These are phyloP conservation scores for Tulasnella sp. DNA, from an alignment of 768 basidiomycete genomes.

Conservation along the genomic window DNA sequence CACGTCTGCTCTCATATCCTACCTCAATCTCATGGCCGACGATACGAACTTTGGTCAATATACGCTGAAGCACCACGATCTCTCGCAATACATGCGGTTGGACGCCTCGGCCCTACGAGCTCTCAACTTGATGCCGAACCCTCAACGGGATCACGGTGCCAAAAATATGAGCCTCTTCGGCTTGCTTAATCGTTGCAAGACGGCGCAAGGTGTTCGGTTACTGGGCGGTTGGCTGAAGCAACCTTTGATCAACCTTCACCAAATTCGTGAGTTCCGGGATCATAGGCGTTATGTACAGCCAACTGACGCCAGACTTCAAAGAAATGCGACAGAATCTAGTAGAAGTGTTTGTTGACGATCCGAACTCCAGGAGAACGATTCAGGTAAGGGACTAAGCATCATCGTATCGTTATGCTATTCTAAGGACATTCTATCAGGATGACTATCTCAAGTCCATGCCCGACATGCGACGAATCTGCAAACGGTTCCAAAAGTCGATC, in stretches of 20 bases:
- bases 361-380: constrained; percentile 53
- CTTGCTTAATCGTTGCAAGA: constrained; percentile 90
- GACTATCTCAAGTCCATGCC: constrained; percentile 86
- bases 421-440: constrained; percentile 37
- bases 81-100: constrained; percentile 89
- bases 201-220: constrained; percentile 80
- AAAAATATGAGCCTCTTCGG: constrained; percentile 84
- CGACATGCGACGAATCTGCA: constrained; percentile 83
- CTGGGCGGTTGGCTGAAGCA: constrained; percentile 93
- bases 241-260: constrained; percentile 85
- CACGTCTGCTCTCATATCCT: constrained; percentile 67
- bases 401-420: not conserved
- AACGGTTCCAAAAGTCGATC: constrained; percentile 74
- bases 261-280: constrained; percentile 69
- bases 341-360: constrained; percentile 72
- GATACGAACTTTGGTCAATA: constrained; percentile 69
- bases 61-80: constrained; percentile 73
- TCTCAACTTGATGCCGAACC: constrained; percentile 62
- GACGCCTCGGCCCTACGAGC: constrained; percentile 92
- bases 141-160: constrained; percentile 31
- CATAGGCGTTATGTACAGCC: not conserved
- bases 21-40: constrained; percentile 70
- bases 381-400: constrained; percentile 39
- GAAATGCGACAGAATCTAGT: constrained; percentile 82
- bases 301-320: constrained; percentile 25